Base-by-base conservation (phyloP, 768 basidiomycete genomes). In the Dacryopinax primogenitus region DNA sequence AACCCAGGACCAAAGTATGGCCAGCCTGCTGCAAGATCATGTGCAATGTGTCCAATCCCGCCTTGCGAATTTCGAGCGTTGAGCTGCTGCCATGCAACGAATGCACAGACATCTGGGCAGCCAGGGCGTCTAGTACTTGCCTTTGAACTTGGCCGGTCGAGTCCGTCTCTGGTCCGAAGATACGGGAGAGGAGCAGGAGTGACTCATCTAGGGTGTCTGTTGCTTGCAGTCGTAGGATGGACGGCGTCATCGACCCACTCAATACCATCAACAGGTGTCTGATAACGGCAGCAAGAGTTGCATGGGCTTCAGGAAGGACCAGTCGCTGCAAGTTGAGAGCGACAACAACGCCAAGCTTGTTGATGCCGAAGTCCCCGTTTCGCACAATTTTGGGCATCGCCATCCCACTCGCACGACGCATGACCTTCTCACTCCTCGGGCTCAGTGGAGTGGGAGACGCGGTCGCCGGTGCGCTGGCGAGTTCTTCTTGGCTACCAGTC, bases 11-110 rank as follows among this genome's bases (percentile, higher is more conserved):
- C 1, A 99, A 79, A 0, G 92, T 92, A 74, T 97, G 92, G 0
- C 91, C 95, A 0, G 91, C 90, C 0, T 86, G 84, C 72, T 97
- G 90, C 11, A 99, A 77, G 63, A 99, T 93, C 69, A 89, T 84
- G 68, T 93, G 90, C 11, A 99, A 75, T 0, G 90, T 90, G 70
- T 95, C 91, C 63, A 94, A 77, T 0, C 92, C 95, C 84, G 93
- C 88, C 26, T 86, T 79, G 28, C 93, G 82, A 37, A 98, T 78
- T 70, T 97, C 94, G 18, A 77, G 70, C 44, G 92, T 84, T 3
- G 77, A 80, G 0, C 80, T 77, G 58, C 74, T 81, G 1, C 79
- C 81, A 1, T 36, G 73, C 70, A n/a, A 71, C 62, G 77, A 74
- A 64, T 80, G 77, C 67, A 69, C 64, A 33, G 64, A 73, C 39